phyloP scores from a whole-genome alignment of 805 yeast genomes.

The Candida pseudoglaebosa region DNA sequence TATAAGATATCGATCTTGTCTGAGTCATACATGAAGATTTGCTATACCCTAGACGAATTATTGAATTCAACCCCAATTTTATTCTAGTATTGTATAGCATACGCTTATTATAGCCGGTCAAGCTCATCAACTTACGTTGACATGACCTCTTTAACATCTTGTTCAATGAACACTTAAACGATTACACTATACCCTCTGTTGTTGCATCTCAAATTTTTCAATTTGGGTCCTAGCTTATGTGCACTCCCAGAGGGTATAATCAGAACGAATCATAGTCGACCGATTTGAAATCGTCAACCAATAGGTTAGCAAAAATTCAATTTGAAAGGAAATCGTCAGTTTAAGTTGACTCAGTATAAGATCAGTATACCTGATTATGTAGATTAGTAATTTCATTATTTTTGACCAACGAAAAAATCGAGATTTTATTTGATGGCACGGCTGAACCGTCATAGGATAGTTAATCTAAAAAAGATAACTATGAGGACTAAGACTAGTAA shows the following conservation, averaged over 20 bases:
- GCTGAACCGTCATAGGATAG: not conserved
- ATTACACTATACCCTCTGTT: no score
- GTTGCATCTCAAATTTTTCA: not conserved
- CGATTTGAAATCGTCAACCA: not conserved
- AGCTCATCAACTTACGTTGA: not conserved
- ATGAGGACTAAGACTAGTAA: no score
- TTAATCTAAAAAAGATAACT: no score
- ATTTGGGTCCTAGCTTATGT: not conserved
- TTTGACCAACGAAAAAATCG: no score
- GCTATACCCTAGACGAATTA: not conserved
- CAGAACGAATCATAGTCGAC: not conserved
- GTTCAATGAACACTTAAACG: no score
- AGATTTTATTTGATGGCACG: not conserved
- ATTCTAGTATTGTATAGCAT: not conserved
- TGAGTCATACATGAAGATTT: not conserved
- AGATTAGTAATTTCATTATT: no score
- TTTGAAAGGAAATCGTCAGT: no score
- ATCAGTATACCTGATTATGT: no score
- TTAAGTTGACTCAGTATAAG: no score
- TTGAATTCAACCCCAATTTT: not conserved
- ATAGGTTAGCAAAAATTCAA: no score
- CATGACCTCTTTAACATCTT: not conserved
- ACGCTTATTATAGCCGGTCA: not conserved
- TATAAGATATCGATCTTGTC: not conserved
- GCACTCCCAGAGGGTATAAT: not conserved